phyloP scores from a whole-genome alignment of 192 early-diverging fungal species.

The Podila horticola region DNA sequence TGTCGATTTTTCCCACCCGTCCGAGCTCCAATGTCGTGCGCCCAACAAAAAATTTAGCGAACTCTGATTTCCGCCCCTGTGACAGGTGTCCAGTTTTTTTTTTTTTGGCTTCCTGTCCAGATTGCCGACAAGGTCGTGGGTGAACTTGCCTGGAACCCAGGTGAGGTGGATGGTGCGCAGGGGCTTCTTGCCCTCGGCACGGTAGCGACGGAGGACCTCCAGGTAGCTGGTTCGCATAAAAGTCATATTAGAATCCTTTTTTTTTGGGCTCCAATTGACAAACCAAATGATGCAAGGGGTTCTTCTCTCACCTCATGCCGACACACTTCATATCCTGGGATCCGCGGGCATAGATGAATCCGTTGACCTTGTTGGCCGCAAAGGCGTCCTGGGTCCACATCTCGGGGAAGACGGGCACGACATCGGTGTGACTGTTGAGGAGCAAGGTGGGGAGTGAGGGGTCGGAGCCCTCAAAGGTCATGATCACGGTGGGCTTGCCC shows the following conservation, averaged over 20 bases:
- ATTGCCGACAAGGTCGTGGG: not conserved
- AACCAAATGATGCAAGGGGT: not conserved
- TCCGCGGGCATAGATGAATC: conserved; percentile 84
- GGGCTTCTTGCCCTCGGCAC: conserved; percentile 62
- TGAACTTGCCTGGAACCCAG: conserved; percentile 73
- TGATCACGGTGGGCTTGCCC: conserved; percentile 77
- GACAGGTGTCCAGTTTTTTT: no score
- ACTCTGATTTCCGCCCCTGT: no score
- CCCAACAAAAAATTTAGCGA: no score
- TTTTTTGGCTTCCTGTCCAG: not conserved
- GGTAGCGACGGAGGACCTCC: conserved; percentile 78
- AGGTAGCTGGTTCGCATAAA: conserved; percentile 65
- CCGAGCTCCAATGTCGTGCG: no score
- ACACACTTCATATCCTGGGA: conserved; percentile 96
- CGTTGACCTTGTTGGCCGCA: conserved; percentile 69
- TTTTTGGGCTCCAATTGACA: no score
- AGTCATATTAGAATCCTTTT: not conserved
- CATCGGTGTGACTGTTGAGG: conserved; percentile 91
- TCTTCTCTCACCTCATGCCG: conserved; percentile 58
- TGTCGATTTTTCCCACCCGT: no score
- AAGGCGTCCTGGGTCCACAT: conserved; percentile 85
- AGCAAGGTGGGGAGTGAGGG: conserved; percentile 69
- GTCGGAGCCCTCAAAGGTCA: conserved; percentile 73
- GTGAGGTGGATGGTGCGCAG: conserved; percentile 79
- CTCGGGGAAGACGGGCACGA: conserved; percentile 85